Evolutionary conservation across 2,329 filamentous ascomycete genomes (phyloP).

Genomic region (Diaporthe sp.): DNA sequence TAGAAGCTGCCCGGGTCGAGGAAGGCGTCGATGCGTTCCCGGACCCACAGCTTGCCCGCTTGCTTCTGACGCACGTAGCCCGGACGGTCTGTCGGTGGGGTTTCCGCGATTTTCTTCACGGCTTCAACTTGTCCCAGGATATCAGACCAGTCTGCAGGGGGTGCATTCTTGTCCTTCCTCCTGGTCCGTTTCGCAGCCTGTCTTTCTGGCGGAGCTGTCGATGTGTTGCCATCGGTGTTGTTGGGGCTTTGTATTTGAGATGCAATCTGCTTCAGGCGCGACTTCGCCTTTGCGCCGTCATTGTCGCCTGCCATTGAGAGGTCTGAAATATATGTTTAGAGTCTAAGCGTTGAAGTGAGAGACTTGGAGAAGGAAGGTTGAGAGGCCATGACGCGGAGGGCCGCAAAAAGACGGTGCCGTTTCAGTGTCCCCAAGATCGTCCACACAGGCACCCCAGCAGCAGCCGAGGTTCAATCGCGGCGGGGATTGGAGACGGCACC

Average conservation of each 20-base stretch:
- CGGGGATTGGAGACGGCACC: neutral
- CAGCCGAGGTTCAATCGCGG: slow-evolving; percentile 24
- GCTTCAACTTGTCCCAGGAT: slow-evolving; percentile 69
- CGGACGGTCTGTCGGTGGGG: slow-evolving; percentile 65
- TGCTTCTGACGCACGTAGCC: slow-evolving; percentile 75
- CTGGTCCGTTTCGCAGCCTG: slow-evolving; percentile 46
- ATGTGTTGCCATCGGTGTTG: neutral
- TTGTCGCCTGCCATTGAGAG: slow-evolving; percentile 15
- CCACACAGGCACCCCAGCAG: neutral
- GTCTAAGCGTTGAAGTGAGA: neutral
- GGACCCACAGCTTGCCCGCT: slow-evolving; percentile 75
- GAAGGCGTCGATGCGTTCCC: slow-evolving; percentile 71
- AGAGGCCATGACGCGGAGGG: neutral
- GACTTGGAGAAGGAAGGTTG: neutral
- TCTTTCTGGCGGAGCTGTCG: neutral
- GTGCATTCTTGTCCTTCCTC: slow-evolving; percentile 53
- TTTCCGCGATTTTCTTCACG: slow-evolving; percentile 66
- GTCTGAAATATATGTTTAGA: neutral
- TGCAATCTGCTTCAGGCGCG: slow-evolving; percentile 63
- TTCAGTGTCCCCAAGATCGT: neutral
- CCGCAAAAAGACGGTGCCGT: neutral
- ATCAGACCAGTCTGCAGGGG: slow-evolving; percentile 74
- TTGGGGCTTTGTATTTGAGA: slow-evolving; percentile 53
- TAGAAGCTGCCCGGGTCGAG: slow-evolving; percentile 68
- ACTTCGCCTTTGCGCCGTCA: slow-evolving; percentile 50